Conservation (phyloP, 352 stramenopile species). For the Phytopythium cucurbitacearum region DNA sequence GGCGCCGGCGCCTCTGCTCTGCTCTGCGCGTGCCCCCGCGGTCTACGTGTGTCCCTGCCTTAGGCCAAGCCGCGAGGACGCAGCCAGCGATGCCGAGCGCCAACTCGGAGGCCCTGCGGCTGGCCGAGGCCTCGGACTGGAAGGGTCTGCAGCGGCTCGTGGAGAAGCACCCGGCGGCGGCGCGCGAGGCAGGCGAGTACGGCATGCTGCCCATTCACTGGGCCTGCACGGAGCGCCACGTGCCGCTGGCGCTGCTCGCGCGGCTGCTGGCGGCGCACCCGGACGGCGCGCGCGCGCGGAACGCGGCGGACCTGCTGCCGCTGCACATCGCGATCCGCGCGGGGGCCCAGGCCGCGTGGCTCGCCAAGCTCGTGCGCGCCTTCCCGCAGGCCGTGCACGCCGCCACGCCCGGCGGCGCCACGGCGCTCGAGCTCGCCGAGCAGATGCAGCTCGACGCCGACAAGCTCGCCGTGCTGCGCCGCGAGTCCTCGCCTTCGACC, state of each 20-base stretch:
- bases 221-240: conserved; percentile 63
- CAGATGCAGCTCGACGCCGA: conserved; percentile 35
- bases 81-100: conserved; percentile 7
- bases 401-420: conserved; percentile 35
- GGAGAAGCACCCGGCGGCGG: conserved; percentile 40
- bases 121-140: conserved; percentile 80
- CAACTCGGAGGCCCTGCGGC: conserved; percentile 65
- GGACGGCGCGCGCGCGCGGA: conserved; percentile 48
- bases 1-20: too few species aligned
- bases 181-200: conserved; percentile 57
- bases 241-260: conserved; percentile 56
- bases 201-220: conserved; percentile 84
- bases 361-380: conserved; percentile 44
- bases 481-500: conserved; percentile 7
- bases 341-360: conserved; percentile 31
- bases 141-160: conserved; percentile 58
- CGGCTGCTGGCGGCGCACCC: conserved; percentile 61
- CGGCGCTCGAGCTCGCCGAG: conserved; percentile 50
- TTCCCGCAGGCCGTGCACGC: conserved; percentile 52
- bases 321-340: conserved; percentile 81
- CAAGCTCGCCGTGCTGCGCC: conserved; percentile 42
- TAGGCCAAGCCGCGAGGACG: conserved; percentile 8
- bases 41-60: too few species aligned
- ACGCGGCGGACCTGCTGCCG: conserved; percentile 60
- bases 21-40: too few species aligned